Conservation (phyloP, 2,329 filamentous ascomycete species). For the Sarocladium oryzae region DNA sequence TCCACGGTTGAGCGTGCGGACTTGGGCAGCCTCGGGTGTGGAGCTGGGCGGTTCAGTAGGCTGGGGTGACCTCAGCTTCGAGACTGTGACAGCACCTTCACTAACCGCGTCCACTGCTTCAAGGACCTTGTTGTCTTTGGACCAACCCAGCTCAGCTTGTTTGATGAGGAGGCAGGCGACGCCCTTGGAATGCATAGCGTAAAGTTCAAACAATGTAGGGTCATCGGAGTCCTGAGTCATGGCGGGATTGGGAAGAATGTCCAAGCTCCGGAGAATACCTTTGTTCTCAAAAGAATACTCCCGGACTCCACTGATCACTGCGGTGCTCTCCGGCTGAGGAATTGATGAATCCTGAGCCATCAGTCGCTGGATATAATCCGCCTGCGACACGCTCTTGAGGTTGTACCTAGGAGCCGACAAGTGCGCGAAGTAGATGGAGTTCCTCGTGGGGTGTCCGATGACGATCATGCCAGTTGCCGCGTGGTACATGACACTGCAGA, state of each 20-base stretch:
- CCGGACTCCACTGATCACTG: constrained; percentile 92
- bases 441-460: constrained; percentile 91
- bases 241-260: constrained; percentile 71
- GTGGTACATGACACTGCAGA: constrained; percentile 95
- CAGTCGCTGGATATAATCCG: constrained; percentile 76
- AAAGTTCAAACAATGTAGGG: constrained; percentile 81
- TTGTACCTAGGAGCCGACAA: constrained; percentile 91
- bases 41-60: constrained; percentile 32
- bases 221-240: constrained; percentile 59
- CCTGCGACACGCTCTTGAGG: constrained; percentile 75
- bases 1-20: constrained; percentile 28
- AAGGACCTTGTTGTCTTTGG: constrained; percentile 80
- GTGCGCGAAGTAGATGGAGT: constrained; percentile 96
- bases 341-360: constrained; percentile 65
- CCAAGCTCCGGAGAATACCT: constrained; percentile 80
- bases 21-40: constrained; percentile 23
- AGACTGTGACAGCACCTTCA: constrained; percentile 67
- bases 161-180: constrained; percentile 86
- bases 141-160: constrained; percentile 87
- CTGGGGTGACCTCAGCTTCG: constrained; percentile 55
- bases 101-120: constrained; percentile 69
- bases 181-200: constrained; percentile 95
- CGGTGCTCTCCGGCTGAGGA: constrained; percentile 85
- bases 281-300: constrained; percentile 89
- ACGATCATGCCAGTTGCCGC: constrained; percentile 87